Conservation (phyloP, 192 early-diverging fungal genomes). For the Gonapodya prolifera region DNA sequence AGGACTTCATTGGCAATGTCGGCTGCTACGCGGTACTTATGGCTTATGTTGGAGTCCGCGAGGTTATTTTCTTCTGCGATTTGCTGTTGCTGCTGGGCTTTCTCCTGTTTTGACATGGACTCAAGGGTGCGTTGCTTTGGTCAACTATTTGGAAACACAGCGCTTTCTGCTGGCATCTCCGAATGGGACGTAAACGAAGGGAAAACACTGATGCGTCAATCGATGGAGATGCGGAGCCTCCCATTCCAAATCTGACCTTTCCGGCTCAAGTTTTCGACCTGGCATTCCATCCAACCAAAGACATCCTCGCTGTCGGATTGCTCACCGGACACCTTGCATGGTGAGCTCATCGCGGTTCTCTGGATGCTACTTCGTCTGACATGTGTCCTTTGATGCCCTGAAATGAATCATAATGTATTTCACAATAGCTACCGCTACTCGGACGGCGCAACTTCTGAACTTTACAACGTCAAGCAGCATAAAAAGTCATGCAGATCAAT, state of each 20-base stretch:
- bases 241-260: not conserved
- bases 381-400: not conserved
- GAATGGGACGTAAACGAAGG: not conserved
- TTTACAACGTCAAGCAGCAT: constrained; percentile 47
- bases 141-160: not conserved
- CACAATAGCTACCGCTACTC: constrained; percentile 18
- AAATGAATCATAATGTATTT: not conserved
- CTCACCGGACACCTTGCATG: constrained; percentile 61
- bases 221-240: not conserved
- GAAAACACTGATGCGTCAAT: not conserved
- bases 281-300: constrained; percentile 53
- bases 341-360: constrained; percentile 19
- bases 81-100: not conserved
- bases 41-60: constrained; percentile 22
- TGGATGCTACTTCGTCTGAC: not conserved
- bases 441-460: constrained; percentile 20
- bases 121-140: not conserved
- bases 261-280: constrained; percentile 15
- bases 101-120: not conserved
- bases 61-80: not conserved
- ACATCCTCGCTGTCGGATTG: constrained; percentile 55
- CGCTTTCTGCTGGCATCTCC: not conserved
- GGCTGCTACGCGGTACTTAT: constrained; percentile 84
- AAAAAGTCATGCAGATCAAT: constrained; percentile 80
- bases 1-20: constrained; percentile 64